Evolutionary conservation across 2,329 filamentous ascomycete species (phyloP).

Genomic region (Didymella arachidicola): DNA sequence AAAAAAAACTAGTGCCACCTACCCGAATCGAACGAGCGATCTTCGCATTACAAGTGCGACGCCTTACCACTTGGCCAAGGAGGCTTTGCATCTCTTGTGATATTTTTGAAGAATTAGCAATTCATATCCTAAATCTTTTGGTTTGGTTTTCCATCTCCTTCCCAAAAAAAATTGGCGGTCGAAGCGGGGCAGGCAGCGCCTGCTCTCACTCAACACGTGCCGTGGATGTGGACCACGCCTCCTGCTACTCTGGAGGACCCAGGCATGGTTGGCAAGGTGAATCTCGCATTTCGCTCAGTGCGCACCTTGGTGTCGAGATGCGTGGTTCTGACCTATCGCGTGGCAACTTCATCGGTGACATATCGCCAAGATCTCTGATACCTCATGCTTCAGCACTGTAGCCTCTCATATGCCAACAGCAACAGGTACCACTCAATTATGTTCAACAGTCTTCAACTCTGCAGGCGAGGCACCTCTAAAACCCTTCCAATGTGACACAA

Average conservation of each 20-base stretch:
- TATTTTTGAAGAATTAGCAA: too few species aligned
- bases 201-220: too few species aligned
- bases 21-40: conserved; percentile 28
- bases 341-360: conserved; percentile 1
- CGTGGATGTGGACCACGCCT: neutral
- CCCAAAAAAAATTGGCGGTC: too few species aligned
- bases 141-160: too few species aligned
- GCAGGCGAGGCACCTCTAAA: neutral
- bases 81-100: conserved; percentile 12
- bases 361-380: conserved; percentile 35
- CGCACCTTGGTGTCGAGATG: neutral
- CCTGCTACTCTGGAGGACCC: neutral
- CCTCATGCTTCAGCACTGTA: conserved; percentile 22
- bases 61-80: conserved; percentile 28
- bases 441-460: neutral
- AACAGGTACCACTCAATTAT: conserved; percentile 1
- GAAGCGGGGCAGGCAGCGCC: too few species aligned
- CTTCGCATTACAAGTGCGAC: conserved; percentile 28
- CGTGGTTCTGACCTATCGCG: neutral
- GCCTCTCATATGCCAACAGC: conserved; percentile 1
- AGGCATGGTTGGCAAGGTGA: neutral
- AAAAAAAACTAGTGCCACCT: conserved; percentile 12
- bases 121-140: too few species aligned
- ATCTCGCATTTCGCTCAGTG: neutral
- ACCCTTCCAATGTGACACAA: neutral